A percentile compares a stretch with the other conserved stretches of the same genome.
phyloP scores from a whole-genome alignment of 176 grass and related monocot genomes.

The Oryza longistaminata region DNA sequence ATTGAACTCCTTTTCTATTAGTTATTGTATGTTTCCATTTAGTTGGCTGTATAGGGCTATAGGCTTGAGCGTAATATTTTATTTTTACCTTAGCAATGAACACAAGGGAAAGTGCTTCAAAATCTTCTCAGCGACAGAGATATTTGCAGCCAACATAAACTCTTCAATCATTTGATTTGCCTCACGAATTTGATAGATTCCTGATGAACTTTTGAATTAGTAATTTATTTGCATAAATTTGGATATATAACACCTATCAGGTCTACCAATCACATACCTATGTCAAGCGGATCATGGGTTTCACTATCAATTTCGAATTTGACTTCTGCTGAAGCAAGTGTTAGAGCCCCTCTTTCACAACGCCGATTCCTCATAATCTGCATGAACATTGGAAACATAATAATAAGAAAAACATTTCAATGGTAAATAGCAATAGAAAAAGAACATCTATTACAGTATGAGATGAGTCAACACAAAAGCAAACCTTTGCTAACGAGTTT shows the following conservation, averaged over 20 bases:
- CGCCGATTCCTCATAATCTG: constrained; percentile 88
- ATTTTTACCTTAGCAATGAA: constrained; percentile 87
- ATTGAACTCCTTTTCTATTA: constrained; percentile 1
- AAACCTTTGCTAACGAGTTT: constrained; percentile 95
- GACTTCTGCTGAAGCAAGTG: constrained; percentile 98
- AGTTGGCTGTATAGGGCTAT: neutral
- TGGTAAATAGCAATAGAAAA: neutral
- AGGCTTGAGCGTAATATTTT: neutral
- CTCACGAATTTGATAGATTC: constrained; percentile 99
- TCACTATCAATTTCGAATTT: constrained; percentile 99
- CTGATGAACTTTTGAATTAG: constrained; percentile 47
- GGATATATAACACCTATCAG: constrained; percentile 16
- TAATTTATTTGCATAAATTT: constrained; percentile 33
- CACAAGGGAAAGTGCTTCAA: constrained; percentile 85
- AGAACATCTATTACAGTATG: neutral
- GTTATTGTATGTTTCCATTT: neutral
- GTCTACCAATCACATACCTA: constrained; percentile 57
- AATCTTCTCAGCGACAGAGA: constrained; percentile 97
- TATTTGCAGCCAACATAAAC: constrained; percentile 96
- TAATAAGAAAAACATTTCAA: neutral
- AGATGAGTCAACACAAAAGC: constrained; percentile 23
- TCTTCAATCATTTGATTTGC: constrained; percentile 99
- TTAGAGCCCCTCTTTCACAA: constrained; percentile 88
- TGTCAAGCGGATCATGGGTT: constrained; percentile 99
- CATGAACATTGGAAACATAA: constrained; percentile 31